Conservation (phyloP, 2,329 filamentous ascomycete genomes). For the Pseudogymnoascus verrucosus region DNA sequence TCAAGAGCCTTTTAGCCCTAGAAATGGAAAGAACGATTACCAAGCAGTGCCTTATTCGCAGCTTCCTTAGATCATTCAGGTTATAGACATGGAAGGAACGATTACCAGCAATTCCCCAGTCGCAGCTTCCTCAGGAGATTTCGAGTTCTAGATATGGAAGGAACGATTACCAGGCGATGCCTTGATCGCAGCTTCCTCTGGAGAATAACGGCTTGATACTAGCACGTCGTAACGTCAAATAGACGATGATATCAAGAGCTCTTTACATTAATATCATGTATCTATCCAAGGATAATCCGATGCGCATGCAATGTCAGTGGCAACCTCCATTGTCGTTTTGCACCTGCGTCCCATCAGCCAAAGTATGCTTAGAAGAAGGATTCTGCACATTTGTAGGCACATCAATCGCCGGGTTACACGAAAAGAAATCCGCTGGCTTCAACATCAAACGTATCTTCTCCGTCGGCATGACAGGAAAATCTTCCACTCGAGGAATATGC, state of each 20-base stretch:
- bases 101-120: too few relatives aligned
- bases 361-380: too few relatives aligned
- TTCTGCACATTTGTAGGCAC: background rate
- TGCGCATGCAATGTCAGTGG: background rate
- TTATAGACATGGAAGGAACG: too few relatives aligned
- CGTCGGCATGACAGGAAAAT: constrained; percentile 57
- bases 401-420: background rate
- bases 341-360: background rate
- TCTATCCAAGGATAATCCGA: background rate
- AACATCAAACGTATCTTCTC: constrained; percentile 31
- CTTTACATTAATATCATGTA: background rate
- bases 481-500: constrained; percentile 48
- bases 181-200: too few relatives aligned
- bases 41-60: too few relatives aligned
- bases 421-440: constrained; percentile 5
- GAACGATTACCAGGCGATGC: too few relatives aligned
- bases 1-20: too few relatives aligned
- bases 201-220: too few relatives aligned
- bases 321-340: background rate
- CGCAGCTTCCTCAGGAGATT: too few relatives aligned
- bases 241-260: background rate
- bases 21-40: too few relatives aligned
- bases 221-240: background rate
- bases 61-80: too few relatives aligned
- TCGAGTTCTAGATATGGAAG: too few relatives aligned